phyloP scores from a whole-genome alignment of 1,284 basidiomycete species.

The Malassezia nana region DNA sequence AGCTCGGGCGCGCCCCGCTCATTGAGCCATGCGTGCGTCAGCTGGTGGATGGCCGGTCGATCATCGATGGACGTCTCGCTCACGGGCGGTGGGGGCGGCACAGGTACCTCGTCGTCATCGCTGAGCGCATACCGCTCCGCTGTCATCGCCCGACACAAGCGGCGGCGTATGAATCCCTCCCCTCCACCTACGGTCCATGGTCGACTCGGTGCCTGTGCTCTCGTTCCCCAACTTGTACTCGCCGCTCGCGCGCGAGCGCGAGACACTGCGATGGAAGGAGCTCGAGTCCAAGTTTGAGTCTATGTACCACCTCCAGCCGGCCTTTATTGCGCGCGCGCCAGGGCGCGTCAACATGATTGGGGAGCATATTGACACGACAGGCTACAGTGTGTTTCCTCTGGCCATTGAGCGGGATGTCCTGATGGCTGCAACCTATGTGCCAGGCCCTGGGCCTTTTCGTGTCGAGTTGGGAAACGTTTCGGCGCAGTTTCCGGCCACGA shows the following conservation, averaged over 20 bases:
- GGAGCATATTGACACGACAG: slow-evolving; percentile 44
- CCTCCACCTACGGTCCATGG: background rate
- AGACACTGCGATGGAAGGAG: slow-evolving; percentile 27
- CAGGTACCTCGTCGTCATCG: slow-evolving; percentile 8
- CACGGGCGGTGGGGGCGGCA: background rate
- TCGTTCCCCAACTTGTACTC: slow-evolving; percentile 35
- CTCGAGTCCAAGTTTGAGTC: slow-evolving; percentile 24
- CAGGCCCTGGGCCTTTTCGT: slow-evolving; percentile 1
- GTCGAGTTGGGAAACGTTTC: slow-evolving; percentile 31
- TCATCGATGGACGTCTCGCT: background rate
- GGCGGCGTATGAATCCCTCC: background rate
- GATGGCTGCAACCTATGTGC: slow-evolving; percentile 35
- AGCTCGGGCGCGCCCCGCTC: slow-evolving; percentile 19
- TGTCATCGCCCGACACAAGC: slow-evolving; percentile 2
- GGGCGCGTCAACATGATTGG: slow-evolving; percentile 46
- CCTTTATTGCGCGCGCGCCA: slow-evolving; percentile 44
- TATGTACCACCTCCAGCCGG: slow-evolving; percentile 19
- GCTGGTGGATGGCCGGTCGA: background rate
- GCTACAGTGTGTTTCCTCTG: slow-evolving; percentile 43
- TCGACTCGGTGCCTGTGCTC: slow-evolving; percentile 37
- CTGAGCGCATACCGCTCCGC: slow-evolving; percentile 14
- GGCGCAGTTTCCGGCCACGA: slow-evolving; percentile 22
- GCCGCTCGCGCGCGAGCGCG: slow-evolving; percentile 20
- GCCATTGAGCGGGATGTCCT: slow-evolving; percentile 46
- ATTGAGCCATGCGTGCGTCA: slow-evolving; percentile 17